Evolutionary conservation across 2,329 filamentous ascomycete species (phyloP).

Genomic region (Periconia sp.): DNA sequence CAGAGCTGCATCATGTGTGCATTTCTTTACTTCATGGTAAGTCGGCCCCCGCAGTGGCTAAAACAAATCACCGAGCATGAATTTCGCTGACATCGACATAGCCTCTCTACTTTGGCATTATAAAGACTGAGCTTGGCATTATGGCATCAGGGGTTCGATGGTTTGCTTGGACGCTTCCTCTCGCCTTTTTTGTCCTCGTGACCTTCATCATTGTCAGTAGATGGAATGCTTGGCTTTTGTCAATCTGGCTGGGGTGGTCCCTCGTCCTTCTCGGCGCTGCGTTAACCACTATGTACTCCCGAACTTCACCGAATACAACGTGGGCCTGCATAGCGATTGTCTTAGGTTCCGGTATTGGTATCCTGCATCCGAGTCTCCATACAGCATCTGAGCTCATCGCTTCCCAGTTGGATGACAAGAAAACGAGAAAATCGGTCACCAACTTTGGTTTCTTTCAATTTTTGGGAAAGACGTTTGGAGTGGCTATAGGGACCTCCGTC

Average conservation of each 20-base stretch:
- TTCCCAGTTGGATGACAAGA: conserved; percentile 9
- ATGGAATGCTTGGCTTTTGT: conserved; percentile 28
- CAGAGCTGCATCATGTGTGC: conserved; percentile 33
- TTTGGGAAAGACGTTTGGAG: conserved; percentile 57
- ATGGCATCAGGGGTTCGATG: conserved; percentile 30
- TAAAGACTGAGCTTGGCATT: conserved; percentile 22
- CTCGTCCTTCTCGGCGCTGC: conserved; percentile 52
- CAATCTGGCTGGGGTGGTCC: conserved; percentile 35
- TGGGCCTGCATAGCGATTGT: conserved; percentile 55
- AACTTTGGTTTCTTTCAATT: conserved; percentile 56
- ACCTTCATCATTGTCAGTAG: conserved; percentile 28
- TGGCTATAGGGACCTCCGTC: conserved; percentile 51
- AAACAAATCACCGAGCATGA: background rate
- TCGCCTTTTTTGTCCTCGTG: conserved; percentile 25
- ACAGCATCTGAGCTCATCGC: conserved; percentile 45
- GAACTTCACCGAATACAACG: conserved; percentile 40
- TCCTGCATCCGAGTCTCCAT: conserved; percentile 50
- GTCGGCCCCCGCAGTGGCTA: background rate
- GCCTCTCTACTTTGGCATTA: conserved; percentile 37
- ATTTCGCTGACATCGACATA: conserved; percentile 11
- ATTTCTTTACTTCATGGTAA: conserved; percentile 37
- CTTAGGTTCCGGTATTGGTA: conserved; percentile 49
- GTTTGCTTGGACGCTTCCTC: conserved; percentile 38
- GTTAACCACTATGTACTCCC: conserved; percentile 49
- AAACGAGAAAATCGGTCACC: conserved; percentile 37